Percentiles rank a stretch among this genome's conserved stretches.
Evolutionary conservation across 192 early-diverging fungal species (phyloP).

Genomic region (Gaertneriomyces sp.): DNA sequence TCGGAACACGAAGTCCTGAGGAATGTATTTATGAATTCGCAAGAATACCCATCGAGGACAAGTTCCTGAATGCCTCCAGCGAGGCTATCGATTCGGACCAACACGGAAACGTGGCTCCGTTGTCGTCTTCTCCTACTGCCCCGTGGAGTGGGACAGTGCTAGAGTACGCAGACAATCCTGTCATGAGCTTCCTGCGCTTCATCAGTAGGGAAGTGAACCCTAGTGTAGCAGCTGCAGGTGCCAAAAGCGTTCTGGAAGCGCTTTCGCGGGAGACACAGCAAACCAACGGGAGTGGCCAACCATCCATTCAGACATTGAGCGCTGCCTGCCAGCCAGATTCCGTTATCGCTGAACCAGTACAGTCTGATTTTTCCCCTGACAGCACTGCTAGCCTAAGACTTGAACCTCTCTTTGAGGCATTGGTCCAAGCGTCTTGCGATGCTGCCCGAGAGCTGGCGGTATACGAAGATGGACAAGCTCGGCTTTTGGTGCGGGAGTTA

Average conservation of each 20-base stretch:
- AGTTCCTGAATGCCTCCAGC: not conserved
- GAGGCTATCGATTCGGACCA: not conserved
- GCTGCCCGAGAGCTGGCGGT: conserved; percentile 5
- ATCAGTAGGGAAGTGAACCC: conserved; percentile 9
- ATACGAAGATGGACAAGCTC: not conserved
- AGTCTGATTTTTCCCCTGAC: not conserved
- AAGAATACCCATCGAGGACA: not conserved
- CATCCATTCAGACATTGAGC: no score
- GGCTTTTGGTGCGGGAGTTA: not conserved
- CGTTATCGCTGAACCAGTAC: not conserved
- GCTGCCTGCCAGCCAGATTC: not conserved
- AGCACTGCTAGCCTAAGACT: not conserved
- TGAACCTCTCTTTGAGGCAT: not conserved
- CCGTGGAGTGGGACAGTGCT: not conserved
- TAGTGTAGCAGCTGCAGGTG: conserved; percentile 16
- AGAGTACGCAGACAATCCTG: conserved; percentile 7
- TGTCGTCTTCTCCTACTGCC: not conserved
- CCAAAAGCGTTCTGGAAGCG: conserved; percentile 7
- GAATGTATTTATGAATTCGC: not conserved
- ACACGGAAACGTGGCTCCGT: not conserved
- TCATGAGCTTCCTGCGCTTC: conserved; percentile 15
- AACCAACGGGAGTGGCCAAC: no score
- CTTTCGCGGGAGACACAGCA: not conserved
- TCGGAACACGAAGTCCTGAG: not conserved
- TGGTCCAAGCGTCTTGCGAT: not conserved